phyloP scores from a whole-genome alignment of 345 rosid species.

The Kernera saxatilis region DNA sequence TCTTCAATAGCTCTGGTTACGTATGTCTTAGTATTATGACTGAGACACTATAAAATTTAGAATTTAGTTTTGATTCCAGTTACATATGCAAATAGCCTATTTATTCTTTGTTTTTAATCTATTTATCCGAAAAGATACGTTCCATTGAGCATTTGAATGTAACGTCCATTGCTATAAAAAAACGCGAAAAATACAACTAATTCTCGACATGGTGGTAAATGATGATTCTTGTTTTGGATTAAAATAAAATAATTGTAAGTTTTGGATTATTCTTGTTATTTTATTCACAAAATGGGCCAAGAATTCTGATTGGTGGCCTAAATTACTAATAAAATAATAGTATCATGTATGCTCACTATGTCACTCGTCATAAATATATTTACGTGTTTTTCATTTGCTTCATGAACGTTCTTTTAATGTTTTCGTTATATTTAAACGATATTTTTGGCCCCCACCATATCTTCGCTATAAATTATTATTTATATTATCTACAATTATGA shows the following conservation, averaged over 20 bases:
- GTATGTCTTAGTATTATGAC: neutral
- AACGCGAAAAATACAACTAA: neutral
- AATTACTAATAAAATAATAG: neutral
- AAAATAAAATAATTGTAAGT: neutral
- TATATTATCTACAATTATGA: slow-evolving; percentile 24
- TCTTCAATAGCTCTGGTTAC: neutral
- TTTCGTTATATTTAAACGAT: slow-evolving; percentile 7
- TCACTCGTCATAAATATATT: slow-evolving; percentile 26
- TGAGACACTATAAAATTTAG: neutral
- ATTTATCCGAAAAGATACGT: neutral
- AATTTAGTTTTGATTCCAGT: no score
- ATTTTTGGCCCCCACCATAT: slow-evolving; percentile 31
- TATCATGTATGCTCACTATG: slow-evolving; percentile 15
- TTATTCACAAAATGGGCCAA: neutral
- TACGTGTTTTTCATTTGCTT: slow-evolving; percentile 29
- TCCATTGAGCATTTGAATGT: neutral
- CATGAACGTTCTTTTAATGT: slow-evolving; percentile 30
- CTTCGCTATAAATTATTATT: slow-evolving; percentile 5
- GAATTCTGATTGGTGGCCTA: slow-evolving; percentile 27
- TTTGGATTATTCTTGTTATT: neutral
- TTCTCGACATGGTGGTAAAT: neutral
- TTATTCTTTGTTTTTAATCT: neutral
- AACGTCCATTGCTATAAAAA: neutral
- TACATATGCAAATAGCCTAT: no score
- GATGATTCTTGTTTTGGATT: no score